Base-by-base conservation (phyloP, 1,284 basidiomycete genomes). In the Flammula alnicola region DNA sequence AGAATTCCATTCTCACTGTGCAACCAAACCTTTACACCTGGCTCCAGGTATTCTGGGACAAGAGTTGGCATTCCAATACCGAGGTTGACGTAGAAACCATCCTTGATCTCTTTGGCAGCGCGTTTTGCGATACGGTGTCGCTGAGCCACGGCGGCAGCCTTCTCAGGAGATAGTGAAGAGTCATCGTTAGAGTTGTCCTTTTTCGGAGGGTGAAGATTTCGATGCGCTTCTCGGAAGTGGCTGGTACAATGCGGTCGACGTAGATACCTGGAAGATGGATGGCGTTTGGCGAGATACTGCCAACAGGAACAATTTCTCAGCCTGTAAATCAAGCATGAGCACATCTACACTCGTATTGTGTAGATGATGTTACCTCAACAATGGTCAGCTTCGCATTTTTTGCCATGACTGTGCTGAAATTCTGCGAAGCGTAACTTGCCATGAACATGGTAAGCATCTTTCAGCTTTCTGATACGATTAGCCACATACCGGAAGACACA, bases 1-100 rank as follows among this genome's bases (percentile, higher is more conserved):
- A 98, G 77, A 54, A 97, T 90, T 51, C 94, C 94, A 63, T 98
- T 98, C 78, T 98, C 94, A 62, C 91, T 93, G 70, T 98, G 95
- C 62, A 95, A 67, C 90, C 92, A 95, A 30, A 97, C 92, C 46
- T 82, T 83, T n/a, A 92, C 85, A 43, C 84, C 89, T 41, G 84
- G 78, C 38, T 83, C 81, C 44, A 95, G 68, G 71, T 90, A 89
- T 66, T 92, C 84, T 6, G 94, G 92, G 12, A 95, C 91, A 10
- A 97, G 80, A 19, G 92, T 96, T n/a, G 95, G 94, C 86, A 97
- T 97, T 26, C 94, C 94, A 54, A 88, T 88, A 47, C 88, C 91
- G 45, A 88, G 73, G 48, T 84, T 84, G 50, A 91, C 81, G 61
- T 95, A 91, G 75, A 82, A 92, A 4, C 95, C 95, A 67, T 97